Conservation (phyloP, 768 basidiomycete species). For the Leucocoprinus leucothites region DNA sequence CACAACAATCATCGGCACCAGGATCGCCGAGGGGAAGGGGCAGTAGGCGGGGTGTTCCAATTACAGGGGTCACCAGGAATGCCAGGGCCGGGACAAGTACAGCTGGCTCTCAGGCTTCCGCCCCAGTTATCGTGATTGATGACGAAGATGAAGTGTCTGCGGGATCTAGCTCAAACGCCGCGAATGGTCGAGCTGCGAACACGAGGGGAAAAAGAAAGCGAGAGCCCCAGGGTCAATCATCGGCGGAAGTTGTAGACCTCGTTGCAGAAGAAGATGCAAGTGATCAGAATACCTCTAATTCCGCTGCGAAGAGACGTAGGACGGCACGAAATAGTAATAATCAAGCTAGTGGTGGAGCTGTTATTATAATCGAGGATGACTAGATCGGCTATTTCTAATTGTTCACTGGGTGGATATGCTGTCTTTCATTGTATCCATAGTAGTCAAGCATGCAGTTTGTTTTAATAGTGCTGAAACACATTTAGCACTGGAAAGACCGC, state of each 20-base stretch:
- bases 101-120: background rate
- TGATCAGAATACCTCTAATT: background rate
- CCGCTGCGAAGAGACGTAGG: constrained; percentile 7
- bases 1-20: background rate
- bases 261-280: background rate
- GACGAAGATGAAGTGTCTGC: background rate
- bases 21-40: constrained; percentile 3
- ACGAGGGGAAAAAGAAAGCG: constrained; percentile 16
- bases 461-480: too few relatives aligned
- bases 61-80: background rate
- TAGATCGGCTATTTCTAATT: background rate
- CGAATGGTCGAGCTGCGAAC: background rate
- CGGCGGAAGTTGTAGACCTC: constrained; percentile 4
- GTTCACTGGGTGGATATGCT: background rate
- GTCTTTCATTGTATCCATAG: background rate
- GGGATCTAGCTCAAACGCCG: background rate
- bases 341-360: background rate
- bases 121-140: constrained; percentile 10
- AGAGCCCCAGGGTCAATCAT: background rate
- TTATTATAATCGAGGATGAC: constrained; percentile 17
- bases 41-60: background rate
- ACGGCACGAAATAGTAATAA: constrained; percentile 1
- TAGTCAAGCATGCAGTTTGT: too few relatives aligned
- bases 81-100: background rate
- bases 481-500: too few relatives aligned